Base-by-base conservation (phyloP, 805 yeast genomes). In the Saccharomyces mikatae region DNA sequence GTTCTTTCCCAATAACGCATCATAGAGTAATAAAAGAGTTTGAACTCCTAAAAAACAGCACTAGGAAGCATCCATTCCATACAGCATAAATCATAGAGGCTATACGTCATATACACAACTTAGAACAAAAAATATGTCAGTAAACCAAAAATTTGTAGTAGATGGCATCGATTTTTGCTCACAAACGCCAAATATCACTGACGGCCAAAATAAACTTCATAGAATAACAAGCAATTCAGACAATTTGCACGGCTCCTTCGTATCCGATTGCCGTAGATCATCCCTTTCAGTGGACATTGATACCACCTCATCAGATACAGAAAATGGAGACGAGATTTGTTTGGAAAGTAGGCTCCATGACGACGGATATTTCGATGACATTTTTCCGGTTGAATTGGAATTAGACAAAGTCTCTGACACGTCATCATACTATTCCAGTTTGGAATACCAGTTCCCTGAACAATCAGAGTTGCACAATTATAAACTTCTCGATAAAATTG, bases 401-500 rank as follows among this genome's bases (percentile, higher is more conserved):
- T 36, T 36, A 9, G 13, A 36, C 9, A 22, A 36, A 9, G 21
- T 8, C 3, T 17, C 44, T 6, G 24, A 17, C 44, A 2, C 22
- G 44, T n/a, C 44, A n/a, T 17, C 24, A 4, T 8, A 36, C 21
- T 46, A 46, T 46, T 22, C 30, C 21, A 51, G 5, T 57, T 54
- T 69, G 10, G 64, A 67, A 29, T 66, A 60, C 13, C 62, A 47
- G 21, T 69, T 71, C 26, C 62, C 63, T 11, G 72, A 72, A 48
- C 80, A 77, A 59, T 60, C 63, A 46, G 68, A 65, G 48, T 53
- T 69, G n/a, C 62, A 47, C 47, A 67, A 62, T 5, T 80, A 76
- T 61, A 67, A 65, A 52, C 63, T 80, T 24, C 55, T 76, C 1
- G 72, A 74, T 50, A 74, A 77, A 63, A 77, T 87, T 56, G 95